Percentiles rank a stretch among this genome's conserved stretches.
Conservation (phyloP, 176 grass and related monocot genomes). For the Rhipidocladum racemiflorum region DNA sequence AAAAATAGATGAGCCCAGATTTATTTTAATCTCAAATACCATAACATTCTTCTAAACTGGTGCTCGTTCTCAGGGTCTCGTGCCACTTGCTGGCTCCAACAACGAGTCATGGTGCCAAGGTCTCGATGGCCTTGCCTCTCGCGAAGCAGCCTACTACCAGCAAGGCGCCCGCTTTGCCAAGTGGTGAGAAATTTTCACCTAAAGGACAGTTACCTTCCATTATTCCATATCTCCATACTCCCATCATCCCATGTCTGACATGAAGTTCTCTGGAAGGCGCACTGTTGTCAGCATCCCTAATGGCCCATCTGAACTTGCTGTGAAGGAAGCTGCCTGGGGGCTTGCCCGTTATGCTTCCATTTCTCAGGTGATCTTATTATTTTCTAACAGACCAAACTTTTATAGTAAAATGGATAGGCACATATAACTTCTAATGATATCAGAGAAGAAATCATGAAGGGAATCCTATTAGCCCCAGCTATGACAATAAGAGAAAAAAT, state of each 20-base stretch:
- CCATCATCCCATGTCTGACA: neutral
- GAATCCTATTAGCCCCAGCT: neutral
- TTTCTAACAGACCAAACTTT: conserved; percentile 1
- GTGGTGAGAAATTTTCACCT: conserved; percentile 59
- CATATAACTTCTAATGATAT: neutral
- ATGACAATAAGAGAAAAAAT: neutral
- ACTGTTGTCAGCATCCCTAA: conserved; percentile 98
- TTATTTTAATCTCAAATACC: neutral
- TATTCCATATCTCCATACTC: neutral
- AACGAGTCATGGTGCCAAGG: conserved; percentile 98
- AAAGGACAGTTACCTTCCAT: neutral
- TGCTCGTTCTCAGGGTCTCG: conserved; percentile 68
- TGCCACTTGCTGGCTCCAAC: conserved; percentile 89
- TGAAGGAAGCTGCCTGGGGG: conserved; percentile 97
- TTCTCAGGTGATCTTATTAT: conserved; percentile 58
- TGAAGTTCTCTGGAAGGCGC: conserved; percentile 55
- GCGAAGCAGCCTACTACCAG: conserved; percentile 93
- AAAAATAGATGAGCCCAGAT: neutral
- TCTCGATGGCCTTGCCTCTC: conserved; percentile 92
- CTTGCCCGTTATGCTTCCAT: conserved; percentile 96
- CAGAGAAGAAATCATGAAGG: neutral
- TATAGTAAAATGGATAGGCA: neutral
- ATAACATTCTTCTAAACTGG: neutral
- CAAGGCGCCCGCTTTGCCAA: conserved; percentile 94
- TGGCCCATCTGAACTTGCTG: conserved; percentile 84